Evolutionary conservation across 148 eudicot genomes (phyloP).

Genomic region (Rhododendron vialii): DNA sequence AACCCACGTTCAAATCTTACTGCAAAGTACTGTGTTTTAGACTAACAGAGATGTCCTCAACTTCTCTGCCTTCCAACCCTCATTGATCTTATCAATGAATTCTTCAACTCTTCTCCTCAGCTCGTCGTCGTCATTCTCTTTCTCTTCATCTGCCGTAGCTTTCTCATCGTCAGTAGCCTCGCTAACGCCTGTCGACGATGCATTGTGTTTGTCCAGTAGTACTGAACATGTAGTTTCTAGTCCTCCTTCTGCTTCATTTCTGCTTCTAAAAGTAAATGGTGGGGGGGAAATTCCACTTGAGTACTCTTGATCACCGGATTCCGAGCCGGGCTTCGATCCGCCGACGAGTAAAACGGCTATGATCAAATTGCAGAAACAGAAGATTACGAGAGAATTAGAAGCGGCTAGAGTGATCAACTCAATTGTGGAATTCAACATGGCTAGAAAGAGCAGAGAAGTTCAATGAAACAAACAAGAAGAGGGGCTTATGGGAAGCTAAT

Average conservation of each 20-base stretch:
- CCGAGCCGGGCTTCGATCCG: conserved; percentile 13
- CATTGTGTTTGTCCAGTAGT: neutral
- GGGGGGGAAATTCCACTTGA: neutral
- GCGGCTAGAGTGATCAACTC: conserved; percentile 47
- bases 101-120: conserved; percentile 56
- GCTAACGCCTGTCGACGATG: neutral
- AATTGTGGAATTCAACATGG: conserved; percentile 39
- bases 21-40: neutral
- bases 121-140: conserved; percentile 7
- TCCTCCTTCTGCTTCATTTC: neutral
- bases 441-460: neutral
- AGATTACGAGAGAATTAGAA: conserved; percentile 41
- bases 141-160: neutral
- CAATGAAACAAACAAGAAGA: neutral
- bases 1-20: neutral
- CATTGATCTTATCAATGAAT: conserved; percentile 58
- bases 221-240: neutral
- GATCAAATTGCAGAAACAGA: conserved; percentile 68
- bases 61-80: conserved; percentile 64
- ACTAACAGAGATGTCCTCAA: conserved; percentile 11
- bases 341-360: conserved; percentile 46
- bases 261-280: neutral
- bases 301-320: neutral
- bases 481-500: neutral
- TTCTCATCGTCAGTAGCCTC: neutral